Base-by-base conservation (phyloP, 169 alveolate genomes). In the Plasmodium relictum region DNA sequence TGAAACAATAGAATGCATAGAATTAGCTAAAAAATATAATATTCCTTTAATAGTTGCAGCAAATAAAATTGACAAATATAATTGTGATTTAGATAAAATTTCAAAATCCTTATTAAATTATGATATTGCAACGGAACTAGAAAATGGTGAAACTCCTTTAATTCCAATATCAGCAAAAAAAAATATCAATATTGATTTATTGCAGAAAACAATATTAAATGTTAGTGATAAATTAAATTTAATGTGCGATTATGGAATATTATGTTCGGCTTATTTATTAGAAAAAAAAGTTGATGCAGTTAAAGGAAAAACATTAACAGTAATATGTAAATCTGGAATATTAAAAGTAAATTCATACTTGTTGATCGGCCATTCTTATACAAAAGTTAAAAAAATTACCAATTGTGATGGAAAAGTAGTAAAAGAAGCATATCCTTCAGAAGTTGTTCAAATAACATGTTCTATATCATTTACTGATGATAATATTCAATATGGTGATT, bases 1-100 rank as follows among this genome's bases (percentile, higher is more conserved):
- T 56, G 97, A 97, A 95, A 97, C 99, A 0, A 80, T 95, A 9
- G 99, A 98, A 94, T 96, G 96, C 44, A 92, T 97, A 6, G 93
- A 97, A 44, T 74, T 96, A 37, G 96, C 97, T 8, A 74, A 93
- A 71, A 65, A 89, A 56, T 76, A 83, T 31, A 70, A 93, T 42
- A 91, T 95, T 14, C 98, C 97, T 42, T 86, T 93, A 20, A 93
- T 97, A 6, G 96, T 97, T n/a, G 99, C 98, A 0, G 94, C 96
- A 10, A 97, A 97, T 92, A 97, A 97, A 83, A 93, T 96, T 2
- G 99, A 97, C 74, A 91, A 96, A 70, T 71, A n/a, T 45, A 52
- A 73, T 45, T 22, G 44, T 50, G 39, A 83, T 22, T 20, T 68
- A 26, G 65, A 93, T 3, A 92, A 94, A 44, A 73, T 95, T 3